A percentile compares a stretch with the other conserved stretches of the same genome.
Conservation (phyloP, 441 rosid genomes). For the Euphorbia schlechtendalii region DNA sequence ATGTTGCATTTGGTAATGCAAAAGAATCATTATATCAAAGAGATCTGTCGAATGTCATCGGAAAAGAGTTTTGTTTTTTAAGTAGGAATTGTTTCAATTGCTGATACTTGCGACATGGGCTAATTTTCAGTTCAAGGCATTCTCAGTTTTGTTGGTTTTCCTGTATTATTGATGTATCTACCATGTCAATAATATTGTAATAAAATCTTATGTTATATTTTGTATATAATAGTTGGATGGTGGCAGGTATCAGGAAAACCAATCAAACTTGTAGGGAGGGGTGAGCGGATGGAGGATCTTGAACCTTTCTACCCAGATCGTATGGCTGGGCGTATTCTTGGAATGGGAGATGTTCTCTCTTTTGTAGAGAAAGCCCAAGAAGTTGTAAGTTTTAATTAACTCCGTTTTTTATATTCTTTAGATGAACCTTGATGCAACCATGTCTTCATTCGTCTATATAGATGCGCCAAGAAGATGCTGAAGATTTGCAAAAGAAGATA, state of each 20-base stretch:
- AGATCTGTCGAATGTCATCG: neutral
- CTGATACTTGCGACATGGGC: constrained; percentile 1
- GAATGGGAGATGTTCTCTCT: constrained; percentile 98
- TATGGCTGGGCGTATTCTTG: constrained; percentile 95
- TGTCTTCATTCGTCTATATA: constrained; percentile 25
- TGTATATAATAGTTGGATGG: constrained; percentile 17
- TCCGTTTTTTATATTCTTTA: constrained; percentile 10
- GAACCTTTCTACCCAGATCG: constrained; percentile 98
- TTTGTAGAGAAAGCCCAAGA: constrained; percentile 97
- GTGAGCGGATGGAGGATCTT: constrained; percentile 96
- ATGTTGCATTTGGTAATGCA: neutral
- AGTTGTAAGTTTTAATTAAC: constrained; percentile 56
- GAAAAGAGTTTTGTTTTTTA: neutral
- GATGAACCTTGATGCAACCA: constrained; percentile 9
- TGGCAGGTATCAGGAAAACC: constrained; percentile 92
- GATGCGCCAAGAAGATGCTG: constrained; percentile 98
- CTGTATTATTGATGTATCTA: neutral
- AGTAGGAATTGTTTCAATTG: constrained; percentile 1
- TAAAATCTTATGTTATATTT: neutral
- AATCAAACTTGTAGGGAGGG: constrained; percentile 94
- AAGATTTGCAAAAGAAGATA: constrained; percentile 95
- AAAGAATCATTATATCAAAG: neutral
- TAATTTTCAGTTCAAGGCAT: neutral
- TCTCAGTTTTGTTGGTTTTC: neutral
- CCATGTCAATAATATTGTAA: neutral